A percentile compares a stretch with the other conserved stretches of the same genome.
phyloP scores from a whole-genome alignment of 805 yeast species.

The Metschnikowia picachoensis region DNA sequence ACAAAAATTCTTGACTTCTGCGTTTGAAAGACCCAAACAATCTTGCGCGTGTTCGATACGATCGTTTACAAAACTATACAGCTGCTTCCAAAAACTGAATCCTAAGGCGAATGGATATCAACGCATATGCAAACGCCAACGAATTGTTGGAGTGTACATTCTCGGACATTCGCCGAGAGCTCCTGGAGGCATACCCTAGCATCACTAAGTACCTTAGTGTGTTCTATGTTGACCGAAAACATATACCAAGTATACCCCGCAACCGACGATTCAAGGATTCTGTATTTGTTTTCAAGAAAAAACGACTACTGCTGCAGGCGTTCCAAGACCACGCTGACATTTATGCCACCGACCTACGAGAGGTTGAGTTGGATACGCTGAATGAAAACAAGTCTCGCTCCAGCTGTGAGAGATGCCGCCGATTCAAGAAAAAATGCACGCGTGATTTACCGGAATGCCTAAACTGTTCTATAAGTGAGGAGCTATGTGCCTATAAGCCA shows the following conservation, averaged over 20 bases:
- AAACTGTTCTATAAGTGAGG: conserved; percentile 29
- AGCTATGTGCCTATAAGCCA: conserved; percentile 25
- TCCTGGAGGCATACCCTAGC: conserved; percentile 1
- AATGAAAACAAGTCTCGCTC: conserved; percentile 22
- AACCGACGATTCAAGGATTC: conserved; percentile 13
- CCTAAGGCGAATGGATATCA: background rate
- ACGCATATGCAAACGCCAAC: background rate
- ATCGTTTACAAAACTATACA: too few relatives aligned
- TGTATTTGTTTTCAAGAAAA: conserved; percentile 29
- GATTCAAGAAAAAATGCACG: conserved; percentile 30
- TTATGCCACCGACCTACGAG: conserved; percentile 19
- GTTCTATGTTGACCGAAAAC: conserved; percentile 17
- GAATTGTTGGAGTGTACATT: background rate
- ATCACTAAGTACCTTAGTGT: conserved; percentile 21
- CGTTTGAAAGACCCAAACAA: too few relatives aligned
- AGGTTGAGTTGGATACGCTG: conserved; percentile 19
- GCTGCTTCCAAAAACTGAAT: too few relatives aligned
- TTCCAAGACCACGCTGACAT: conserved; percentile 18
- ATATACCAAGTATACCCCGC: background rate
- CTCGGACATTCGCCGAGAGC: background rate
- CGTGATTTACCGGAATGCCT: conserved; percentile 30
- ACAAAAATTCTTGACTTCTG: too few relatives aligned
- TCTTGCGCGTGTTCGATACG: too few relatives aligned
- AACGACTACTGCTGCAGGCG: conserved; percentile 18
- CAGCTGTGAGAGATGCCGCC: conserved; percentile 31